Evolutionary conservation across 768 basidiomycete species (phyloP).

Genomic region (Russula compacta): DNA sequence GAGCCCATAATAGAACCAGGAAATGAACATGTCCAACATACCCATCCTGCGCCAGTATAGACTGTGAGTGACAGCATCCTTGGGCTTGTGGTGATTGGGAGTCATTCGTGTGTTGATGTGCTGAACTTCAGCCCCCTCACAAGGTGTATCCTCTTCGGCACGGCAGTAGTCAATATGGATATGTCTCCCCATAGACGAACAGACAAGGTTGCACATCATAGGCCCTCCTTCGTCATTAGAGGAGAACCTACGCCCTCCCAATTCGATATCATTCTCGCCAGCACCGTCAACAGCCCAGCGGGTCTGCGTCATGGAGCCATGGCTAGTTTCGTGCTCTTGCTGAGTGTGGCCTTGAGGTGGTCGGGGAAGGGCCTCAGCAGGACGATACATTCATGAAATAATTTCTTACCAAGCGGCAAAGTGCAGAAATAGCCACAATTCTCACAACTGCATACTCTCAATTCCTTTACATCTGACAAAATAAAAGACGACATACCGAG

Average conservation of each 20-base stretch:
- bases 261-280: conserved; percentile 40
- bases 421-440: conserved; percentile 53
- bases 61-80: conserved; percentile 47
- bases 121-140: conserved; percentile 36
- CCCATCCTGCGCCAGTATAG: conserved; percentile 54
- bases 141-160: conserved; percentile 29
- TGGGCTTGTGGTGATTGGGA: conserved; percentile 39
- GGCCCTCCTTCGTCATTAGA: conserved; percentile 49
- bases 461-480: not conserved
- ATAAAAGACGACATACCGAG: conserved; percentile 26
- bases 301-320: conserved; percentile 54
- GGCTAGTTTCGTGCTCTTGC: conserved; percentile 51
- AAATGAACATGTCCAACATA: conserved; percentile 22
- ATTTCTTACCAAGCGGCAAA: conserved; percentile 39
- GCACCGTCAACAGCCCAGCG: conserved; percentile 49
- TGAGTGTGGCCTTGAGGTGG: conserved; percentile 43
- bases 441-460: conserved; percentile 33
- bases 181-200: conserved; percentile 47
- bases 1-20: not conserved
- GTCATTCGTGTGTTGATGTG: conserved; percentile 37
- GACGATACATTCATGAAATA: not conserved
- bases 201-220: conserved; percentile 53
- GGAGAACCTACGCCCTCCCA: conserved; percentile 48
- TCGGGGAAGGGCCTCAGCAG: not conserved
- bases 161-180: conserved; percentile 50